Conservation (phyloP, 1,284 basidiomycete genomes). For the Pseudozyma thailandica region DNA sequence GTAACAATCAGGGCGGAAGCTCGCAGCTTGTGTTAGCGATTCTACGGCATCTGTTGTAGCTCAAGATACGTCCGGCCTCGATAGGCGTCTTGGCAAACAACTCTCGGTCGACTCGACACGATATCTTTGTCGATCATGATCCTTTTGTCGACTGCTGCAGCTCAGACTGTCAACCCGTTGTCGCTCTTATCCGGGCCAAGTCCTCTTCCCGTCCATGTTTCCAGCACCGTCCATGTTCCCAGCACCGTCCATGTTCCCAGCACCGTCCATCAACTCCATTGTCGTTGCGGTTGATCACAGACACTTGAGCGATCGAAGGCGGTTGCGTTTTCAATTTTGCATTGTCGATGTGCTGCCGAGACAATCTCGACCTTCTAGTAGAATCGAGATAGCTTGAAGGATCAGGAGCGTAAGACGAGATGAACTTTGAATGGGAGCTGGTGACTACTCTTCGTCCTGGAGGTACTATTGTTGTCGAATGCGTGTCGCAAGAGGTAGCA, state of each 20-base stretch:
- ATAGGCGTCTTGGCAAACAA: no score
- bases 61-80: no score
- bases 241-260: neutral
- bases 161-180: no score
- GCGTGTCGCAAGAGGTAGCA: neutral
- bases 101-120: no score
- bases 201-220: no score
- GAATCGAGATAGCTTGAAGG: neutral
- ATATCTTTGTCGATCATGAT: no score
- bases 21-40: no score
- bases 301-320: neutral
- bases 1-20: no score
- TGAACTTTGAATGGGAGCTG: neutral
- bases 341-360: neutral
- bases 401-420: no score
- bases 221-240: neutral
- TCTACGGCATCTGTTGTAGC: no score
- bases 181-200: no score
- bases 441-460: conserved; percentile 37
- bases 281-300: neutral
- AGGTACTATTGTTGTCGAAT: conserved; percentile 37
- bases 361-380: neutral
- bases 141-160: no score
- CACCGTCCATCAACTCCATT: neutral
- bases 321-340: conserved; percentile 3